Conservation (phyloP, 495 filamentous ascomycete genomes). For the Aspergillus asperescens region DNA sequence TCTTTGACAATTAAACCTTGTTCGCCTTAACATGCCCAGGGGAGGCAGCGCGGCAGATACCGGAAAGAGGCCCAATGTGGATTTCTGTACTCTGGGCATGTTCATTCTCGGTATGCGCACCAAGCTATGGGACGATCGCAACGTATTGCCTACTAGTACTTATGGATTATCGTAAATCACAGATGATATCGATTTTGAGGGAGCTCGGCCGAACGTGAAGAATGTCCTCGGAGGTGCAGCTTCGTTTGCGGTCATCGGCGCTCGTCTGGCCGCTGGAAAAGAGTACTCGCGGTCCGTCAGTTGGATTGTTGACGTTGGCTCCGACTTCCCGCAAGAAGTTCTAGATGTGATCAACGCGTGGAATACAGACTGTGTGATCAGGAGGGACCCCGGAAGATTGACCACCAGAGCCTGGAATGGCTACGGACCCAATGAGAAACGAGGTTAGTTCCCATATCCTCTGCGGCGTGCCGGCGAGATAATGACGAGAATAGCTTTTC, state of each 20-base stretch:
- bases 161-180: conserved; percentile 2
- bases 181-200: conserved; percentile 87
- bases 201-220: conserved; percentile 49
- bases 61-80: conserved; percentile 36
- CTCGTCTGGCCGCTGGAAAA: conserved; percentile 68
- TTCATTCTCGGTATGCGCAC: conserved; percentile 76
- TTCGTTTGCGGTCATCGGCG: conserved; percentile 79
- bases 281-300: conserved; percentile 54
- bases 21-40: conserved; percentile 16
- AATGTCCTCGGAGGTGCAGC: conserved; percentile 84
- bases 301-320: conserved; percentile 87
- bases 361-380: conserved; percentile 64
- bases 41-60: background rate
- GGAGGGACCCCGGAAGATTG: conserved; percentile 58
- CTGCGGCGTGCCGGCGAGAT: background rate
- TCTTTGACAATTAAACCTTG: background rate
- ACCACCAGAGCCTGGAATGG: conserved; percentile 93
- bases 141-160: conserved; percentile 21
- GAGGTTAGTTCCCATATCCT: conserved; percentile 37
- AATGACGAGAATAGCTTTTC: conserved; percentile 59
- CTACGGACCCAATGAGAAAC: conserved; percentile 57
- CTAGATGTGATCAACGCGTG: conserved; percentile 60
- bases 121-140: background rate
- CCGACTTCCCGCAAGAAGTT: conserved; percentile 71
- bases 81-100: conserved; percentile 90